Conservation (phyloP, 805 yeast genomes). For the Ogataea pini region DNA sequence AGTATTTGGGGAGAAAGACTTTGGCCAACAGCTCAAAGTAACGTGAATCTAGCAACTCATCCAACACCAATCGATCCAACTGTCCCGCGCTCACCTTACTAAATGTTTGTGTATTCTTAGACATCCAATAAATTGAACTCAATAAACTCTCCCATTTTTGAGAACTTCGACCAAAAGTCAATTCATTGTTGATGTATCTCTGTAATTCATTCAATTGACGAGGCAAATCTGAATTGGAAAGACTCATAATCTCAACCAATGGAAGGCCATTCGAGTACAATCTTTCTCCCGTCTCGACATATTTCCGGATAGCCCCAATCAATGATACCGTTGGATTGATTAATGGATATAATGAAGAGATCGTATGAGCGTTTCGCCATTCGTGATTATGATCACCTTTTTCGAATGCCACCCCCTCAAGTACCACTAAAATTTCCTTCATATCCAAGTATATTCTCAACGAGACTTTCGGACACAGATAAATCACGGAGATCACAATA, state of each 20-base stretch:
- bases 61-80: constrained; percentile 26
- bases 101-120: constrained; percentile 29
- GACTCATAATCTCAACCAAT: constrained; percentile 24
- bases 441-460: constrained; percentile 26
- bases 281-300: constrained; percentile 33
- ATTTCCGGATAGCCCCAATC: constrained; percentile 18
- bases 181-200: constrained; percentile 31
- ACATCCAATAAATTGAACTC: constrained; percentile 32
- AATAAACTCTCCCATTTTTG: constrained; percentile 30
- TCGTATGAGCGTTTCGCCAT: neutral
- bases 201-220: constrained; percentile 29
- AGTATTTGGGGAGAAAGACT: constrained; percentile 22
- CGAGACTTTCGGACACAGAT: constrained; percentile 28
- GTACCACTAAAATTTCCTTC: constrained; percentile 28
- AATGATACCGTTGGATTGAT: constrained; percentile 20
- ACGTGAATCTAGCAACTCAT: constrained; percentile 25
- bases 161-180: constrained; percentile 15
- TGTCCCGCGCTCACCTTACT: constrained; percentile 22
- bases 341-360: constrained; percentile 5
- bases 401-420: constrained; percentile 10
- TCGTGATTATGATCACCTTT: neutral
- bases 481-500: constrained; percentile 25
- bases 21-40: constrained; percentile 21
- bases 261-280: constrained; percentile 30
- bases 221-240: constrained; percentile 18